These are phyloP conservation scores for Fusarium floridanum DNA, from an alignment of 2,329 filamentous ascomycete species.

Conservation along the genomic window DNA sequence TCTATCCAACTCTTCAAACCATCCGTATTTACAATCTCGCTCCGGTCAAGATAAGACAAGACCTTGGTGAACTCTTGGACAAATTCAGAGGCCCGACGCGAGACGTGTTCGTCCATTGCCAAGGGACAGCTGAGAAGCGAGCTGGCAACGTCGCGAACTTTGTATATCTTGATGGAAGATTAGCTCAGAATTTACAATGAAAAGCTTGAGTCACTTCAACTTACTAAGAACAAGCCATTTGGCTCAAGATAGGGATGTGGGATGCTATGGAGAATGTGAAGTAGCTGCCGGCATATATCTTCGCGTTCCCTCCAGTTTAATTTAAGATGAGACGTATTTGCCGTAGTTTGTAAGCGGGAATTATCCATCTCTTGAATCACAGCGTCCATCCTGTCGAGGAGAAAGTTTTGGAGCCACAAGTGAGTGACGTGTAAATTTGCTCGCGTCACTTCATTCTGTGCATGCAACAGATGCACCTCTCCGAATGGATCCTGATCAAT, in stretches of 20 bases:
- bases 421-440: slow-evolving; percentile 54
- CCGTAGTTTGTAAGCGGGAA: not conserved
- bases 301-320: slow-evolving; percentile 51
- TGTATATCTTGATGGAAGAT: slow-evolving; percentile 34
- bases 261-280: slow-evolving; percentile 52
- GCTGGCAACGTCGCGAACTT: slow-evolving; percentile 53
- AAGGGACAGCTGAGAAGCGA: slow-evolving; percentile 52
- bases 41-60: slow-evolving; percentile 47
- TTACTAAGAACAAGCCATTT: slow-evolving; percentile 51
- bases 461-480: slow-evolving; percentile 7
- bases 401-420: slow-evolving; percentile 53
- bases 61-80: slow-evolving; percentile 48
- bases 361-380: slow-evolving; percentile 32
- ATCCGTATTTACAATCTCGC: slow-evolving; percentile 50
- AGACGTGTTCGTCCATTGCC: slow-evolving; percentile 41
- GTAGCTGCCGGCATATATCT: slow-evolving; percentile 52
- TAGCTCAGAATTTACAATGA: not conserved
- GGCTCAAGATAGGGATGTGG: slow-evolving; percentile 49
- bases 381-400: slow-evolving; percentile 52
- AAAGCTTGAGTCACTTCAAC: not conserved
- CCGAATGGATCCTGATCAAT: slow-evolving; percentile 8
- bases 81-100: slow-evolving; percentile 45
- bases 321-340: slow-evolving; percentile 15
- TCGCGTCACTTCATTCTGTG: slow-evolving; percentile 46
- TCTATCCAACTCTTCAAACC: slow-evolving; percentile 50